Evolutionary conservation across 2,329 filamentous ascomycete genomes (phyloP).

Genomic region (Albophoma yamanashiensis): DNA sequence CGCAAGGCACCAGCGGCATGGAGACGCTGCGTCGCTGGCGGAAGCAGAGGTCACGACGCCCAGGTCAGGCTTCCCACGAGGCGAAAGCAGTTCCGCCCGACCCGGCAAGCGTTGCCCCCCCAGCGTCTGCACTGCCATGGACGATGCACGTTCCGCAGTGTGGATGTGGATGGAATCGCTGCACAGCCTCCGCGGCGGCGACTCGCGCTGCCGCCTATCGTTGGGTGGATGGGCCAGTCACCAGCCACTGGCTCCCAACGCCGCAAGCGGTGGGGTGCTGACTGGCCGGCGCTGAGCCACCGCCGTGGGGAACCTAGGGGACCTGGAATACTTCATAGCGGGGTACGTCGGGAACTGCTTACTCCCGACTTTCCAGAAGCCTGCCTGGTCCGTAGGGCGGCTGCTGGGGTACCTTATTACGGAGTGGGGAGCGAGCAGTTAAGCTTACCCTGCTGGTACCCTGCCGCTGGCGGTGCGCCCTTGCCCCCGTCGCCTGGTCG

Average conservation of each 20-base stretch:
- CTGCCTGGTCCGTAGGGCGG: neutral
- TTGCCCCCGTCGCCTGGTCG: neutral
- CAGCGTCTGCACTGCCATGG: neutral
- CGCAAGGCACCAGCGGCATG: neutral
- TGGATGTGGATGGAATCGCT: neutral
- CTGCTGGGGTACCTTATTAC: neutral
- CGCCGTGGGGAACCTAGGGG: neutral
- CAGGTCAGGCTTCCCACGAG: neutral
- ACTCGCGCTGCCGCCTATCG: neutral
- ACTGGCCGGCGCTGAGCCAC: neutral
- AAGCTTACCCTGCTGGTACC: neutral
- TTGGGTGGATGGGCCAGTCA: too few species aligned
- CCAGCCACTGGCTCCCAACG: neutral
- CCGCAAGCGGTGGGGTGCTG: neutral
- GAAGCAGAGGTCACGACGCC: neutral
- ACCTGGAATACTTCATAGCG: neutral
- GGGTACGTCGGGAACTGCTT: neutral
- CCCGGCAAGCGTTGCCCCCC: neutral
- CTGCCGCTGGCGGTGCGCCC: neutral
- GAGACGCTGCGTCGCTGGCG: neutral
- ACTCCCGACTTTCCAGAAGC: neutral
- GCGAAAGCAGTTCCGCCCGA: neutral
- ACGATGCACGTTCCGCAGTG: too few species aligned
- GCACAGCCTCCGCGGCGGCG: neutral
- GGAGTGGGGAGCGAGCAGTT: neutral